Conservation (phyloP, 2,329 filamentous ascomycete species). For the Trichoderma polysporum region DNA sequence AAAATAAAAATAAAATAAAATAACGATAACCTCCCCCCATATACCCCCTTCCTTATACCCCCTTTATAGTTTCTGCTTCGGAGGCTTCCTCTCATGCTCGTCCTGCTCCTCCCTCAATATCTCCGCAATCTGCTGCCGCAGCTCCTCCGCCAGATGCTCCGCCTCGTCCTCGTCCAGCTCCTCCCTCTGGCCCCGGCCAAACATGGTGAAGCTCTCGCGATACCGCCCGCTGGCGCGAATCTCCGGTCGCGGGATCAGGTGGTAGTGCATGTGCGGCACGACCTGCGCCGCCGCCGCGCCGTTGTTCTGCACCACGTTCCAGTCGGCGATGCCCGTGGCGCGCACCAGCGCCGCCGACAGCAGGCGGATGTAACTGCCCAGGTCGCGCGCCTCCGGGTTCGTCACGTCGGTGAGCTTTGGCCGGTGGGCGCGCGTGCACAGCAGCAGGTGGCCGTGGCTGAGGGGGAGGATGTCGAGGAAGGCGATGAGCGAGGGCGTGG, state of each 20-base stretch:
- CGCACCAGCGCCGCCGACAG: conserved; percentile 69
- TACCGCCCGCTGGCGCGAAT: conserved; percentile 52
- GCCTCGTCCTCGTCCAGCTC: conserved; percentile 78
- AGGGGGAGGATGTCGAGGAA: conserved; percentile 95
- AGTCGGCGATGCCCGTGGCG: conserved; percentile 73
- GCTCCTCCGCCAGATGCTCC: conserved; percentile 53
- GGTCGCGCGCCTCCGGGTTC: conserved; percentile 61
- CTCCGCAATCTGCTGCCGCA: conserved; percentile 51
- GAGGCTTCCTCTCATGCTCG: conserved; percentile 23
- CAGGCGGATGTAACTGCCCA: conserved; percentile 68
- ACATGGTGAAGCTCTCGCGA: conserved; percentile 76
- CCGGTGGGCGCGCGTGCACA: conserved; percentile 75
- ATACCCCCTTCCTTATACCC: too few species aligned
- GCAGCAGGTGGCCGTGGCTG: conserved; percentile 75
- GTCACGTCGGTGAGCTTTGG: conserved; percentile 74
- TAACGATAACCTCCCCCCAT: too few species aligned
- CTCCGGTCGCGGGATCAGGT: conserved; percentile 84
- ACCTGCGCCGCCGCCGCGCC: conserved; percentile 87
- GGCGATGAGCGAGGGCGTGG: conserved; percentile 73
- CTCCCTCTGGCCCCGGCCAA: conserved; percentile 69
- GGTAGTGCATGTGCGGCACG: conserved; percentile 91
- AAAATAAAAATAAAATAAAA: neutral
- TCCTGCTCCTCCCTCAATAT: conserved; percentile 44
- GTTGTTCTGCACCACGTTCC: conserved; percentile 98
- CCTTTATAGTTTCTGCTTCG: conserved; percentile 43